Percentiles rank a stretch among this genome's conserved stretches.
phyloP scores from a whole-genome alignment of 371 early-diverging fungal species.

The Mortierella sp. region DNA sequence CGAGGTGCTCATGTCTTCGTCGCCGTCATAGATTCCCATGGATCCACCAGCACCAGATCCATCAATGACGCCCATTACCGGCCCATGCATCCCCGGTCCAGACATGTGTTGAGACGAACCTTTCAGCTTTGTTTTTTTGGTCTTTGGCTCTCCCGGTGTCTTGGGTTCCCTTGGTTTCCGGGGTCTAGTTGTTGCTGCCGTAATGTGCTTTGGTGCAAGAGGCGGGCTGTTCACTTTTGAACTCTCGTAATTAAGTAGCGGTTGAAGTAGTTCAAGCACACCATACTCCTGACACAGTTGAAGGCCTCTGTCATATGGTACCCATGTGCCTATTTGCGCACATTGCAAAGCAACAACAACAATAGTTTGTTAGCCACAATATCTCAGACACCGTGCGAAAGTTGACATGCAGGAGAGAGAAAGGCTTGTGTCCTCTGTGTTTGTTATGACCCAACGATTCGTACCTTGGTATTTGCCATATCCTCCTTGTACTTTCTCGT shows the following conservation, averaged over 20 bases:
- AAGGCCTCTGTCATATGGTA: conserved; percentile 86
- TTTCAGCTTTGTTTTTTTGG: conserved; percentile 20
- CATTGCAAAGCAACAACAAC: no score
- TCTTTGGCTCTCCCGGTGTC: conserved; percentile 47
- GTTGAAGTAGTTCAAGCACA: conserved; percentile 55
- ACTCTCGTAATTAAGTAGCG: conserved; percentile 56
- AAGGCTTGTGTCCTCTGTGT: no score
- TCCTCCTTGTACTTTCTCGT: conserved; percentile 95
- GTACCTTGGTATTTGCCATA: conserved; percentile 97
- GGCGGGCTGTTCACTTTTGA: conserved; percentile 56
- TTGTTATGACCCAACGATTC: no score
- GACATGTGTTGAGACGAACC: conserved; percentile 1
- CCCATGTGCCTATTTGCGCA: conserved; percentile 68
- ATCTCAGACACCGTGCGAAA: no score
- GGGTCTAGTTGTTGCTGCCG: conserved; percentile 52
- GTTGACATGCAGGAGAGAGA: no score
- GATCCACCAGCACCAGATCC: conserved; percentile 3
- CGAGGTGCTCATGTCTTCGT: conserved; percentile 35
- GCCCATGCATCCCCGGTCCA: conserved; percentile 14
- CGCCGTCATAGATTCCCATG: conserved; percentile 11
- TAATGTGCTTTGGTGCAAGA: conserved; percentile 61
- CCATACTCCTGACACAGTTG: conserved; percentile 62
- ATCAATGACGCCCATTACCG: conserved; percentile 20
- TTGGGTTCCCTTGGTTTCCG: conserved; percentile 42
- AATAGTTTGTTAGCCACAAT: conserved; percentile 94